Percentiles rank a stretch among this genome's conserved stretches.
Conservation (phyloP, 2,329 filamentous ascomycete species). For the Claviceps quebecensis region DNA sequence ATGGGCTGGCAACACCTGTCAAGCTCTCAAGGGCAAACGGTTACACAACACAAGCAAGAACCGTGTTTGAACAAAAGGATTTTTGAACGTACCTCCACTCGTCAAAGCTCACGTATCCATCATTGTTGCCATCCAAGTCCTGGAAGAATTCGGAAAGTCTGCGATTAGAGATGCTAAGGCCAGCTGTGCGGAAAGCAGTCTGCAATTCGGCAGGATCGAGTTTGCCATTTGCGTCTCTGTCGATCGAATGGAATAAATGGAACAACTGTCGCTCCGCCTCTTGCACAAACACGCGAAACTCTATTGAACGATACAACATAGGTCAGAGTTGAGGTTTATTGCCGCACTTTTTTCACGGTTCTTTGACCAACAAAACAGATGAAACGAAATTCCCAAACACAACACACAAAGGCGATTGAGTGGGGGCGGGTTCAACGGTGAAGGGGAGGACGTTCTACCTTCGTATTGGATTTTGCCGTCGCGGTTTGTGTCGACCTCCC, state of each 20-base stretch:
- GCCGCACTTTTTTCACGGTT: too few relatives aligned
- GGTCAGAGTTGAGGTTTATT: background rate
- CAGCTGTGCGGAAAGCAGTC: slow-evolving; percentile 62
- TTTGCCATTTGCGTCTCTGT: slow-evolving; percentile 70
- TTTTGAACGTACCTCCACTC: slow-evolving; percentile 78
- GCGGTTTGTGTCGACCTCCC: slow-evolving; percentile 69
- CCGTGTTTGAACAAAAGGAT: background rate
- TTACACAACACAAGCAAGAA: background rate
- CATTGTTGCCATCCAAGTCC: slow-evolving; percentile 78
- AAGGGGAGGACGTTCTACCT: slow-evolving; percentile 35
- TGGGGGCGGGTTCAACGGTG: background rate
- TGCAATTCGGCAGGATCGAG: slow-evolving; percentile 78
- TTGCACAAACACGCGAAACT: slow-evolving; percentile 81
- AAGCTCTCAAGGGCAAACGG: background rate
- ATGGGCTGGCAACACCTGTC: background rate
- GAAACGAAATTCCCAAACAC: background rate
- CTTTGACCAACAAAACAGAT: background rate
- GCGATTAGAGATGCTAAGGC: slow-evolving; percentile 61
- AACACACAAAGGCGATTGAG: background rate
- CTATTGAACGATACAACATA: slow-evolving; percentile 28
- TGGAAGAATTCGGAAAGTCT: slow-evolving; percentile 76
- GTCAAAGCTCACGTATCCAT: slow-evolving; percentile 77
- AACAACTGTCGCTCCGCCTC: slow-evolving; percentile 74
- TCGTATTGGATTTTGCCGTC: slow-evolving; percentile 87
- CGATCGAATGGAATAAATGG: slow-evolving; percentile 72